Conservation (phyloP, 202 grass and related monocot species). For the Dendrocalamus latiflorus region DNA sequence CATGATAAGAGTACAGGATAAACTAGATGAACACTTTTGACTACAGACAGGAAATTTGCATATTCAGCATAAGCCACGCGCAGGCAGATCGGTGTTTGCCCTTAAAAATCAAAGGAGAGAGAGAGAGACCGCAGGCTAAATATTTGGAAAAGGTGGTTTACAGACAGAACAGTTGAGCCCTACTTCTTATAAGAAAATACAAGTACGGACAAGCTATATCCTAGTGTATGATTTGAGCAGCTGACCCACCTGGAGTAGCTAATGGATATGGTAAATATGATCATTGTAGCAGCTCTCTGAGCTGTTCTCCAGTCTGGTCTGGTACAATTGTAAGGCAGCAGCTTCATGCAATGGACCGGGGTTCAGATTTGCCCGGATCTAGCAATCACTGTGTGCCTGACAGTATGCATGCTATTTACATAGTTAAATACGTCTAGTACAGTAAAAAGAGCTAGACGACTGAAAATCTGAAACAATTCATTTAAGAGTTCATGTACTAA, state of each 20-base stretch:
- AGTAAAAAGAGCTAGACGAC: background rate
- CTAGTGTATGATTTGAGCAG: background rate
- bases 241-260: background rate
- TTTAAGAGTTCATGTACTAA: background rate
- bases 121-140: background rate
- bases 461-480: background rate
- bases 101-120: background rate
- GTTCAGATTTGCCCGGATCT: background rate
- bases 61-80: background rate
- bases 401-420: background rate
- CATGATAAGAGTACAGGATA: background rate
- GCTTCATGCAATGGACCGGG: background rate
- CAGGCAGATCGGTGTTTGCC: background rate
- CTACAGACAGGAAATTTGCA: background rate
- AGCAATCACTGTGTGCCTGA: background rate
- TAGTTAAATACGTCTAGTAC: background rate
- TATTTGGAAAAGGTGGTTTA: background rate
- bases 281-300: background rate
- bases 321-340: background rate
- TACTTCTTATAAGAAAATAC: background rate
- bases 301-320: background rate
- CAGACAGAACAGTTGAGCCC: background rate
- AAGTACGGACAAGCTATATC: background rate
- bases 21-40: no score
- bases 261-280: background rate